phyloP scores from a whole-genome alignment of 78 protist species.

The Protostelium mycophagum region DNA sequence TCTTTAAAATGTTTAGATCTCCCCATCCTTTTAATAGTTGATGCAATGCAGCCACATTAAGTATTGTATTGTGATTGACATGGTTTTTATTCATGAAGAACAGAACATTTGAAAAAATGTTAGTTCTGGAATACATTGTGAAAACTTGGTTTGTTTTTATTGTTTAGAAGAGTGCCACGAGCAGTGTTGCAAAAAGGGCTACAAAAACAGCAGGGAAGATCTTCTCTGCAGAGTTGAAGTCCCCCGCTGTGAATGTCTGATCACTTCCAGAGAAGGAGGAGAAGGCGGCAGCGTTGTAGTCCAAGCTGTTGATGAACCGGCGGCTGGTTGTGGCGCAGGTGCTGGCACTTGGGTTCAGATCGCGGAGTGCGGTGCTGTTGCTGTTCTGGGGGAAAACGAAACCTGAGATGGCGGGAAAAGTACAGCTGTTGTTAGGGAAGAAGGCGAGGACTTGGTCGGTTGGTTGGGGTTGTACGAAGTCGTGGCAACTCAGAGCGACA shows the following conservation, averaged over 20 bases:
- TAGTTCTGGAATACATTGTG: too few relatives aligned
- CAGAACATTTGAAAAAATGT: too few relatives aligned
- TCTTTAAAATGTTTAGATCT: too few relatives aligned
- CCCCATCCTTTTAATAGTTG: too few relatives aligned
- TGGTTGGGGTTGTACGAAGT: neutral
- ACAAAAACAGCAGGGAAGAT: neutral
- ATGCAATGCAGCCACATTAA: too few relatives aligned
- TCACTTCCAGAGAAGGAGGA: neutral
- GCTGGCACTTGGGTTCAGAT: neutral
- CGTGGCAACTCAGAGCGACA: neutral
- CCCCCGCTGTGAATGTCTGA: neutral
- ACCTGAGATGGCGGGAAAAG: neutral
- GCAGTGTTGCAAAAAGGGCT: too few relatives aligned
- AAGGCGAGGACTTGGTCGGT: neutral
- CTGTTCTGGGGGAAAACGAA: neutral
- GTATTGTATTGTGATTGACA: too few relatives aligned
- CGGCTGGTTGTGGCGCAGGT: neutral
- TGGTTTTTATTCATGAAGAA: too few relatives aligned
- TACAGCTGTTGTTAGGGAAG: neutral
- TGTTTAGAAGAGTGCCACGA: too few relatives aligned
- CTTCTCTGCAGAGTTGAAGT: neutral
- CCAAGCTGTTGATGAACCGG: neutral
- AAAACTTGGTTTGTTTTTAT: too few relatives aligned
- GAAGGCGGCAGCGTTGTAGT: neutral
- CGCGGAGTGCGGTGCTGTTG: neutral